Percentiles rank a stretch among this genome's conserved stretches.
These are phyloP conservation scores for Fomitopsis serialis DNA, from an alignment of 768 basidiomycete genomes.

Conservation along the genomic window DNA sequence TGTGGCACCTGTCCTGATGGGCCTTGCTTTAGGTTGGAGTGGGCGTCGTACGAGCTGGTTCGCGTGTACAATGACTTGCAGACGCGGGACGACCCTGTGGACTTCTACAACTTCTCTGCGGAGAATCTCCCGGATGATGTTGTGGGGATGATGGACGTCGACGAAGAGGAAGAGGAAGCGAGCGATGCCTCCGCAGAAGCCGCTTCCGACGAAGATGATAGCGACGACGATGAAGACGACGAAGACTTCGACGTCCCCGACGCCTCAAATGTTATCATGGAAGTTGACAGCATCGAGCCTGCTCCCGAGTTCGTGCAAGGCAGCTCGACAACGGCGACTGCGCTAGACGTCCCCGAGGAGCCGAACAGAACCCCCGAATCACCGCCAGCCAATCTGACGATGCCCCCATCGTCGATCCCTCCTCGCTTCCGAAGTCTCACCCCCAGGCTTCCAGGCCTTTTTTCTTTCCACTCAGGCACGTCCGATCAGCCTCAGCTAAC, in stretches of 20 bases:
- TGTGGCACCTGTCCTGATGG: background rate
- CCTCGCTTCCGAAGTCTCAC: background rate
- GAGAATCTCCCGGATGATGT: background rate
- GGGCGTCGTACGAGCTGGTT: slow-evolving; percentile 6
- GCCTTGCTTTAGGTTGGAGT: slow-evolving; percentile 1
- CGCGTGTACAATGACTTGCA: slow-evolving; percentile 1
- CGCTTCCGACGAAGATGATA: background rate
- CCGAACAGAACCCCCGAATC: slow-evolving; percentile 1
- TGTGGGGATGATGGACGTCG: slow-evolving; percentile 5
- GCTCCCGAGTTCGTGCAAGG: background rate
- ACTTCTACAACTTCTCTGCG: slow-evolving; percentile 13
- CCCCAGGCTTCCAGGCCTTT: slow-evolving; percentile 7
- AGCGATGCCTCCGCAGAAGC: background rate
- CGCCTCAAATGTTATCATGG: background rate
- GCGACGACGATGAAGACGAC: slow-evolving; percentile 1
- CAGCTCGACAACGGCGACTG: background rate
- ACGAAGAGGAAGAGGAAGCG: slow-evolving; percentile 8
- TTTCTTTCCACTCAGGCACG: slow-evolving; percentile 5
- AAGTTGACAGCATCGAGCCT: slow-evolving; percentile 1
- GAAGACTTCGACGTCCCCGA: background rate
- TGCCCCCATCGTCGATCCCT: background rate
- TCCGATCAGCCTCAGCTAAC: slow-evolving; percentile 5
- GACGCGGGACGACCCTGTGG: background rate
- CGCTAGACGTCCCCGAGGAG: background rate
- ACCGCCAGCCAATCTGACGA: background rate